Evolutionary conservation across 1,139 yeast genomes (phyloP), one percentile per base, ranked within the genome.

Genomic region (Suhomyces ambrosiae): DNA sequence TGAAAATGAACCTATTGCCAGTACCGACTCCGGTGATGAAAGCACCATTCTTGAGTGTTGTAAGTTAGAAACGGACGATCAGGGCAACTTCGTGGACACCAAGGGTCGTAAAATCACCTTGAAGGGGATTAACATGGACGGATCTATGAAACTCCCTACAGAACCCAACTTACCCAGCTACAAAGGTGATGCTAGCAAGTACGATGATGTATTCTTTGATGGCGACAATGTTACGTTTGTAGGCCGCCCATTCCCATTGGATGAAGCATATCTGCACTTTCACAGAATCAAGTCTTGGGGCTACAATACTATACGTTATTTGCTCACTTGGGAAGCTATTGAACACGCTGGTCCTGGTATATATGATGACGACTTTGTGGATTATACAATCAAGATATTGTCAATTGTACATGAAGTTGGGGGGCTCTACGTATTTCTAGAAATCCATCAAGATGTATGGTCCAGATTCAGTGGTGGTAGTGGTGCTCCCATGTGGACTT

Each of bases 361-460:
- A 10, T 90, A 89, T 55, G 97, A 90, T 58, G 80, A 77, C 26
- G 89, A 79, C 10, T 90, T 79, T 53, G 74, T 87, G 37, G 79
- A 82, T 27, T 87, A 82, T 56, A 79, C 95, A 1, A 68, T 83
- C 29, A 63, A 80, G 42, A 69, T 88, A 1, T 61, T 90, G 40
- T 64, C 73, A 41, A 71, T 80, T 7, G 73, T 87, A 13, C 73
- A 78, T 35, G 58, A 71, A 7, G 67, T 80, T 24, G 89, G 87
- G 0, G 96, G 95, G 0, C 61, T 90, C 13, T 86, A 86, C 53
- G 90, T 89, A 5, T 80, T 86, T 49, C 56, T 90, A 44, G 97
- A 90, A 53, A 86, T 95, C 2, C 97, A 90, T 57, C 97, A 90
- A 58, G 97, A 90, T 57, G 94, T 85, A 11, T 90, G 97, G 97